Conservation (phyloP, 163 green algal species). For the Scenedesmus sp. region DNA sequence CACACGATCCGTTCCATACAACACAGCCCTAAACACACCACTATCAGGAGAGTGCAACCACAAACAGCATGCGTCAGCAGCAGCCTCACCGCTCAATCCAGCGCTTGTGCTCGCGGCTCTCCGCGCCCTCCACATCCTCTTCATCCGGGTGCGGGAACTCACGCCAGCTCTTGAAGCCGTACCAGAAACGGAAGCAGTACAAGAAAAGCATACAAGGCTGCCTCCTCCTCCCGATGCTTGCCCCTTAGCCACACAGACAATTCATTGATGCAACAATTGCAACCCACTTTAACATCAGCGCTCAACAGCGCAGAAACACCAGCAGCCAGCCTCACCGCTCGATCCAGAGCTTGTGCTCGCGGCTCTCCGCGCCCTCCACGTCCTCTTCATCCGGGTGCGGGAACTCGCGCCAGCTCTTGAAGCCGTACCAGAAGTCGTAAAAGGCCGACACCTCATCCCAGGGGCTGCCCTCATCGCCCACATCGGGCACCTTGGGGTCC, state of each 20-base stretch:
- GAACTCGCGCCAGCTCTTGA: constrained; percentile 98
- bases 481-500: constrained; percentile 79
- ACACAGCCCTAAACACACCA: too few relatives aligned
- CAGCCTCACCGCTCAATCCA: constrained; percentile 91
- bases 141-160: constrained; percentile 98
- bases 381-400: constrained; percentile 97
- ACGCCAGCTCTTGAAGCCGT: constrained; percentile 93
- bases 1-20: too few relatives aligned
- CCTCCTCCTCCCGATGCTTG: too few relatives aligned
- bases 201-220: neutral
- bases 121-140: constrained; percentile 92
- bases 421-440: constrained; percentile 98
- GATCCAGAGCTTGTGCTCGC: constrained; percentile 93
- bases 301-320: neutral
- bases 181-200: too few relatives aligned
- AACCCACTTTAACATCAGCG: too few relatives aligned
- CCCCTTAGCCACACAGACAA: too few relatives aligned
- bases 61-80: neutral
- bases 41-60: too few relatives aligned
- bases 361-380: constrained; percentile 86
- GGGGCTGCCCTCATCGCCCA: constrained; percentile 77
- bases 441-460: constrained; percentile 89
- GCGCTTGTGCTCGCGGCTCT: constrained; percentile 88
- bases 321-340: constrained; percentile 70
- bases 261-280: too few relatives aligned